Percentiles rank a stretch among this genome's conserved stretches.
phyloP scores from a whole-genome alignment of 2,329 filamentous ascomycete genomes.

The Ophiostoma sp. region DNA sequence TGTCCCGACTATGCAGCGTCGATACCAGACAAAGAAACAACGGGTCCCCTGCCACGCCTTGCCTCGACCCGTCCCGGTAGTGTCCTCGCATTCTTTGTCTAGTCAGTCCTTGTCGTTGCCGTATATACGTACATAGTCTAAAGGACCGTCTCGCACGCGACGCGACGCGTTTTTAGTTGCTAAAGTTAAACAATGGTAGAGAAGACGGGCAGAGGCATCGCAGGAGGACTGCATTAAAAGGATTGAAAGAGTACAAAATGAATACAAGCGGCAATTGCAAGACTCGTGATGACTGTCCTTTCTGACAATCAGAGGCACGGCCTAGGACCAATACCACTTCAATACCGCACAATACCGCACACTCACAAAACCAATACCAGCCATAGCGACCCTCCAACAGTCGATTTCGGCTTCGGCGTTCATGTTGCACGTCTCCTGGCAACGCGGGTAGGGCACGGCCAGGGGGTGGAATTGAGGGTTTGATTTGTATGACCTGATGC shows the following conservation, averaged over 20 bases:
- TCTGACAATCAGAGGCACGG: background rate
- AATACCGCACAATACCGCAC: too few species aligned
- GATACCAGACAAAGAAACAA: background rate
- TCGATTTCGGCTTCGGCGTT: background rate
- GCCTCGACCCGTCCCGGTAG: background rate
- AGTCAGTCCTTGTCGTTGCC: background rate
- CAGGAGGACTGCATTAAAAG: background rate
- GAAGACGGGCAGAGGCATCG: background rate
- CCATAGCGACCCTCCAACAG: background rate
- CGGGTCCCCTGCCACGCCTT: slow-evolving; percentile 4
- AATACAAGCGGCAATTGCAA: too few species aligned
- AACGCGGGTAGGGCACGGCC: slow-evolving; percentile 19
- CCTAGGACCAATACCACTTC: too few species aligned
- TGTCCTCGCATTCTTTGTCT: slow-evolving; percentile 13
- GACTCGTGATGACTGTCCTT: background rate
- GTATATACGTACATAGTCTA: background rate
- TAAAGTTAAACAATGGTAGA: background rate
- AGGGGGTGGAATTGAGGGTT: slow-evolving; percentile 24
- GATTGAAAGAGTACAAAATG: background rate
- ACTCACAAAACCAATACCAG: too few species aligned
- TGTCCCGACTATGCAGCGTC: background rate
- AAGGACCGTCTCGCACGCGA: background rate
- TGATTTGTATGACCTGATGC: background rate
- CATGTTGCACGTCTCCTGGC: slow-evolving; percentile 4
- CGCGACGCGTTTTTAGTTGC: background rate